Evolutionary conservation across 2,329 filamentous ascomycete genomes (phyloP).

Genomic region (Claviceps fusiformis): DNA sequence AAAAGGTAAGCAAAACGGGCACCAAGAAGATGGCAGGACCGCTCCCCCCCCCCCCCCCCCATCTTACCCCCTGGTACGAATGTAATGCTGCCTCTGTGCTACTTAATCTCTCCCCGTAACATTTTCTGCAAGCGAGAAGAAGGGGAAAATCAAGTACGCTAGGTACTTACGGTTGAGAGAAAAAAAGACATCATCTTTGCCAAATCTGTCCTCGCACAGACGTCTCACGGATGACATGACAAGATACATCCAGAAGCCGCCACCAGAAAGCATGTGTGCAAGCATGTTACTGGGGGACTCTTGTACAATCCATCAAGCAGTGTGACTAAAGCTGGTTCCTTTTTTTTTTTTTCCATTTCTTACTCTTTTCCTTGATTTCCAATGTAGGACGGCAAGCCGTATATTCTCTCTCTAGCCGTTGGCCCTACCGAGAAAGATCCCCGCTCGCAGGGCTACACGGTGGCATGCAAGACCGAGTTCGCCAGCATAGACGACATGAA

Average conservation of each 20-base stretch:
- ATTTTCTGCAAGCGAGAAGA: not conserved
- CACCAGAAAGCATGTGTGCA: not conserved
- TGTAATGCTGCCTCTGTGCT: not conserved
- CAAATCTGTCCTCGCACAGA: not conserved
- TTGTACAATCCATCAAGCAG: not conserved
- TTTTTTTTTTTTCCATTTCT: not conserved
- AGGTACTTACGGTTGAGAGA: not conserved
- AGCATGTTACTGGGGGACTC: not conserved
- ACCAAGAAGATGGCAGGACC: not conserved
- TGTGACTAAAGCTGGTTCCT: slow-evolving; percentile 6
- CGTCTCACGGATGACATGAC: not conserved
- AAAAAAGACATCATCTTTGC: not conserved
- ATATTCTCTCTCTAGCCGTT: slow-evolving; percentile 46
- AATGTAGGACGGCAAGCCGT: slow-evolving; percentile 53
- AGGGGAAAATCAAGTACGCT: not conserved
- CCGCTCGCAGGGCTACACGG: slow-evolving; percentile 51
- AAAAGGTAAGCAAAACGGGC: slow-evolving; percentile 22
- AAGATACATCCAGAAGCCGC: not conserved
- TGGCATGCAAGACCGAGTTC: slow-evolving; percentile 51
- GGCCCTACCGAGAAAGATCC: slow-evolving; percentile 41
- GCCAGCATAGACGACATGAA: slow-evolving; percentile 52
- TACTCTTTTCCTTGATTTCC: not conserved
- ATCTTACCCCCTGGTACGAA: not conserved
- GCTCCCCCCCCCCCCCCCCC: not conserved
- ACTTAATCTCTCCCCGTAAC: not conserved